A percentile compares a stretch with the other conserved stretches of the same genome.
Conservation (phyloP, 2,329 filamentous ascomycete genomes). For the Colletotrichum sp. region DNA sequence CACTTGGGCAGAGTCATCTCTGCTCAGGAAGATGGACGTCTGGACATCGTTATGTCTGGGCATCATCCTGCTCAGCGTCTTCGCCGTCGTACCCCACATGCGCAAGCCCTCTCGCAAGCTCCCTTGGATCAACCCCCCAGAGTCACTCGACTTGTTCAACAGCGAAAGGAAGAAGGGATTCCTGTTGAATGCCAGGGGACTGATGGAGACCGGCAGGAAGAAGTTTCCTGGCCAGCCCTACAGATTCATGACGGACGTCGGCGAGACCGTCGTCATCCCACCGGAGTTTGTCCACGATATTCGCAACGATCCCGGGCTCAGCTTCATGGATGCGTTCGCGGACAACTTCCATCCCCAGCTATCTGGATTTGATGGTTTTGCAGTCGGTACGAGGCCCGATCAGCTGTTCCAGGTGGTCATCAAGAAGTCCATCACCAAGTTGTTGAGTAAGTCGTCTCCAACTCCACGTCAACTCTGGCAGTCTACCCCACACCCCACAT, state of each 20-base stretch:
- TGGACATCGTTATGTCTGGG: not conserved
- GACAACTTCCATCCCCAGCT: conserved; percentile 19
- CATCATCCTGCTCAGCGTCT: not conserved
- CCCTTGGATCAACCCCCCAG: not conserved
- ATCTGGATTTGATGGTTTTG: conserved; percentile 21
- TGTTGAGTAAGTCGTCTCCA: conserved; percentile 12
- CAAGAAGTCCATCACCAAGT: conserved; percentile 22
- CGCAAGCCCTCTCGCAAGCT: conserved; percentile 6
- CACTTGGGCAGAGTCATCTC: not conserved
- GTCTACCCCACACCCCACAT: not conserved
- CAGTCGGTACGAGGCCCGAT: not conserved
- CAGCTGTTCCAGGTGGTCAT: conserved; percentile 15
- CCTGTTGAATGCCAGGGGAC: not conserved
- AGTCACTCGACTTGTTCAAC: not conserved
- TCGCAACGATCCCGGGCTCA: conserved; percentile 24
- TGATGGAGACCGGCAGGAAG: not conserved
- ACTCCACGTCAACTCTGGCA: not conserved
- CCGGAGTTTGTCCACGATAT: conserved; percentile 22
- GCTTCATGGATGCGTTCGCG: conserved; percentile 11
- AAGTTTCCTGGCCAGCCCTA: conserved; percentile 15
- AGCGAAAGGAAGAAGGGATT: not conserved
- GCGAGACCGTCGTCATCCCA: conserved; percentile 23
- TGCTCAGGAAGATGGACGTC: not conserved
- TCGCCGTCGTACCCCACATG: not conserved
- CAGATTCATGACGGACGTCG: conserved; percentile 22